Evolutionary conservation across 768 basidiomycete species (phyloP).

Genomic region (Albatrellus ellisii): DNA sequence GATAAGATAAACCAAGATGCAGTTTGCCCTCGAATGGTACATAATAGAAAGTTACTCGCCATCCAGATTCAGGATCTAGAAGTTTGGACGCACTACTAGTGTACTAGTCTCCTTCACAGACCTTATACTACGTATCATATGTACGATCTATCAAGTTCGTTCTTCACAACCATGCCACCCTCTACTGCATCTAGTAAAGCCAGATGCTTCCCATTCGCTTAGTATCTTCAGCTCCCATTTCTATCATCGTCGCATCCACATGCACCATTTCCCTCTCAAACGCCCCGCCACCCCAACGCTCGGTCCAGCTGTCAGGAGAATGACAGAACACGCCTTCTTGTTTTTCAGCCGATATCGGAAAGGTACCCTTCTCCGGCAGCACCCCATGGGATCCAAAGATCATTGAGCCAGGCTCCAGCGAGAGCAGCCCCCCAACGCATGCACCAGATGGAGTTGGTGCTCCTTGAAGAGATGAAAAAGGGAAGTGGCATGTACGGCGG

Average conservation of each 20-base stretch:
- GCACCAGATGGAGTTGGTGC: slow-evolving; percentile 29
- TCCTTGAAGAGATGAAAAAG: slow-evolving; percentile 26
- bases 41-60: too few relatives aligned
- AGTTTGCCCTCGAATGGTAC: too few relatives aligned
- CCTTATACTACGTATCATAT: too few relatives aligned
- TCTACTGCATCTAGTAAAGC: too few relatives aligned
- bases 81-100: too few relatives aligned
- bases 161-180: too few relatives aligned
- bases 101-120: too few relatives aligned
- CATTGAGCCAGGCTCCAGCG: slow-evolving; percentile 29
- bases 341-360: not conserved
- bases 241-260: not conserved
- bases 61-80: too few relatives aligned
- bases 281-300: slow-evolving; percentile 22
- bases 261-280: slow-evolving; percentile 3
- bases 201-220: too few relatives aligned
- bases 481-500: slow-evolving; percentile 38
- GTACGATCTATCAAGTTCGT: too few relatives aligned
- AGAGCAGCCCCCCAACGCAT: slow-evolving; percentile 27
- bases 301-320: slow-evolving; percentile 23
- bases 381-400: slow-evolving; percentile 32
- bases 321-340: slow-evolving; percentile 19
- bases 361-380: slow-evolving; percentile 20
- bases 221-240: too few relatives aligned
- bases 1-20: too few relatives aligned